phyloP scores from a whole-genome alignment of 2,329 filamentous ascomycete genomes.

The Scedosporium dehoogii region DNA sequence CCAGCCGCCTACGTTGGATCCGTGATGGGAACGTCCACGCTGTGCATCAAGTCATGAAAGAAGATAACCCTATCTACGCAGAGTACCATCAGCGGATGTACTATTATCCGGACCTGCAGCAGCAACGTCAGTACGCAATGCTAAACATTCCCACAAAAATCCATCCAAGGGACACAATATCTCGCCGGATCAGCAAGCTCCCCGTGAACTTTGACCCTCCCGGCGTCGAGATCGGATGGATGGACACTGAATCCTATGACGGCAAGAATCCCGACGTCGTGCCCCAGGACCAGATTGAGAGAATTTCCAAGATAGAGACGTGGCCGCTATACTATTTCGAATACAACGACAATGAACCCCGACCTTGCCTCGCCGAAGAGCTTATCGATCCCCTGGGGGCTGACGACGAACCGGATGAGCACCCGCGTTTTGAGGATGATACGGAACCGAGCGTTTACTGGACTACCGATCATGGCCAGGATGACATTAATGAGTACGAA shows the following conservation, averaged over 20 bases:
- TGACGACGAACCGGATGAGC: background rate
- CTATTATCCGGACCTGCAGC: background rate
- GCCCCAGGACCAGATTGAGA: background rate
- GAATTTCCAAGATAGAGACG: background rate
- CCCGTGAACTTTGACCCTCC: background rate
- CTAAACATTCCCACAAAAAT: background rate
- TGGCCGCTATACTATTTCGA: background rate
- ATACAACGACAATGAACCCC: background rate
- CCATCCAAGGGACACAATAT: background rate
- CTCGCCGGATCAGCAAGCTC: background rate
- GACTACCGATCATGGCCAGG: background rate
- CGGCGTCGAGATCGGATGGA: background rate
- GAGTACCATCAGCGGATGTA: background rate
- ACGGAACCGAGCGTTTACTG: background rate
- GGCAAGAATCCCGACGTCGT: background rate
- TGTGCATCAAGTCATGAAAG: background rate
- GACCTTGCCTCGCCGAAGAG: background rate
- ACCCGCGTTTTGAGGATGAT: background rate
- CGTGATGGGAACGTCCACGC: background rate
- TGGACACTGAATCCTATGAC: background rate
- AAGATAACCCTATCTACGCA: background rate
- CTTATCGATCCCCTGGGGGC: background rate
- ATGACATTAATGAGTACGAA: background rate
- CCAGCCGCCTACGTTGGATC: background rate
- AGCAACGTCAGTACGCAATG: background rate